phyloP scores from a whole-genome alignment of 768 basidiomycete genomes.

The Gyrodon lividus region DNA sequence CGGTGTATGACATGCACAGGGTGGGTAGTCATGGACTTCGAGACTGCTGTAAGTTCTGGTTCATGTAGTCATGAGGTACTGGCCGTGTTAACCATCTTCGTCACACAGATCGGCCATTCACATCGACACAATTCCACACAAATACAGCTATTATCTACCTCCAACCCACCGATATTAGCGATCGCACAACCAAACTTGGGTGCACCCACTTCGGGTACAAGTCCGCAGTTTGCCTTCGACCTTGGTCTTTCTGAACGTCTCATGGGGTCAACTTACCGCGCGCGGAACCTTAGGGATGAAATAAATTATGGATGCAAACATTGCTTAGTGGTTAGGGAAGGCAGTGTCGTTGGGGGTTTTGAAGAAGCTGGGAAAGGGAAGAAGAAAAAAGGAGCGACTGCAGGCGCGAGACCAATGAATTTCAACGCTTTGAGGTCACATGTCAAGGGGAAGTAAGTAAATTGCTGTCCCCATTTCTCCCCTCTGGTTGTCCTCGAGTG shows the following conservation, averaged over 20 bases:
- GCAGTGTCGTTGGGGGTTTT: neutral
- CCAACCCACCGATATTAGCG: constrained; percentile 3
- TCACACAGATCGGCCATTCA: constrained; percentile 55
- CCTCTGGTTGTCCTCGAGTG: neutral
- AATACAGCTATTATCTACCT: constrained; percentile 33
- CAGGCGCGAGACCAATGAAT: constrained; percentile 32
- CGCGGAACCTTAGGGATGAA: constrained; percentile 31
- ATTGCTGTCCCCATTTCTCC: neutral
- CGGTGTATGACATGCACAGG: constrained; percentile 51
- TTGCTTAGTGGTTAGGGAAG: constrained; percentile 31
- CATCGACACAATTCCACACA: constrained; percentile 60
- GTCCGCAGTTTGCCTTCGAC: constrained; percentile 17
- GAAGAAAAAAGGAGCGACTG: constrained; percentile 5
- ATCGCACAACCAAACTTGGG: no score
- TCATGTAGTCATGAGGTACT: neutral
- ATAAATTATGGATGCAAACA: constrained; percentile 54
- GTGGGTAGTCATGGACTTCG: constrained; percentile 47
- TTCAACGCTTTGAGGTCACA: constrained; percentile 66
- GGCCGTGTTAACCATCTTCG: neutral
- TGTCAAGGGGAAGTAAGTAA: constrained; percentile 55
- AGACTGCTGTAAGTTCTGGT: constrained; percentile 41
- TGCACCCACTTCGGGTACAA: neutral
- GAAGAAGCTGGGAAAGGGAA: constrained; percentile 2
- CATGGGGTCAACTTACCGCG: constrained; percentile 17
- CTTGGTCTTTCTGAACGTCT: constrained; percentile 22